Evolutionary conservation across 2,329 filamentous ascomycete genomes (phyloP).

Genomic region (Arthrobotrys pseudoclavata): DNA sequence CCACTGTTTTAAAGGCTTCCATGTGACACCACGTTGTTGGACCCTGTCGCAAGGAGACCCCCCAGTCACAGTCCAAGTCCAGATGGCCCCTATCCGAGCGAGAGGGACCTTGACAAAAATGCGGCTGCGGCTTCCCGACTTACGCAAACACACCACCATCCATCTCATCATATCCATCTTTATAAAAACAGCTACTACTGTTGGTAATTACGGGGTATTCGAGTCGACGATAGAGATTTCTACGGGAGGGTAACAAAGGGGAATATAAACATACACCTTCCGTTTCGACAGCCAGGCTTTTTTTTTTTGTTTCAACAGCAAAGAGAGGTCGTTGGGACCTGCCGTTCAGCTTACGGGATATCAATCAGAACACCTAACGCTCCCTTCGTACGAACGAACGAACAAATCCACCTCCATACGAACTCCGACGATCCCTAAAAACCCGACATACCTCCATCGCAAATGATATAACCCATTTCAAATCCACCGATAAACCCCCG

Average conservation of each 20-base stretch:
- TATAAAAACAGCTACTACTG: background rate
- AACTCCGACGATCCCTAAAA: background rate
- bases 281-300: background rate
- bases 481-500: background rate
- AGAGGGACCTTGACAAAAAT: background rate
- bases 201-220: background rate
- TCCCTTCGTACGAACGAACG: too few relatives aligned
- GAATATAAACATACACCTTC: background rate
- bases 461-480: background rate
- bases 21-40: background rate
- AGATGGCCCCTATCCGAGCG: background rate
- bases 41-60: slow-evolving; percentile 3
- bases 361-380: background rate
- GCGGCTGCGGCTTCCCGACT: background rate
- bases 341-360: slow-evolving; percentile 4
- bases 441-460: too few relatives aligned
- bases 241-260: background rate
- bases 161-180: background rate
- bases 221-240: background rate
- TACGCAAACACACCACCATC: slow-evolving; percentile 9
- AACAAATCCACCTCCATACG: too few relatives aligned
- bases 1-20: background rate
- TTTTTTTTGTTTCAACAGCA: background rate
- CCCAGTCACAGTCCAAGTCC: background rate
- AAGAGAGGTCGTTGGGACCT: background rate